These are phyloP conservation scores for Lipomyces yamadae DNA, from an alignment of 805 yeast genomes.

Conservation along the genomic window DNA sequence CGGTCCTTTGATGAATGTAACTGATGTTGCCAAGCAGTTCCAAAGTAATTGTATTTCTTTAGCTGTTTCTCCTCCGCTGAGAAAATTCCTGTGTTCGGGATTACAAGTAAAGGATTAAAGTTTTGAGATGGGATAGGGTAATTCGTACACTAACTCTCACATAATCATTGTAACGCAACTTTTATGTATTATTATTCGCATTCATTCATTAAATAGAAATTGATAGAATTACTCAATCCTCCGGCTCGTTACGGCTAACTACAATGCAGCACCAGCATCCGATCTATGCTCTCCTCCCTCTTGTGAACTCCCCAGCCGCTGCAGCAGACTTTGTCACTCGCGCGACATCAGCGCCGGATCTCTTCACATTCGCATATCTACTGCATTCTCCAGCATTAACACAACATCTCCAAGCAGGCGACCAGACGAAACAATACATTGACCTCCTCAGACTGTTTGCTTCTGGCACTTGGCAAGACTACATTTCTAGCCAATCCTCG, in stretches of 20 bases:
- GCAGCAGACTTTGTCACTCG: conserved; percentile 31
- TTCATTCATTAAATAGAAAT: background rate
- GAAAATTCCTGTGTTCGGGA: no score
- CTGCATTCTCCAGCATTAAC: conserved; percentile 10
- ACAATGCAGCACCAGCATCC: conserved; percentile 20
- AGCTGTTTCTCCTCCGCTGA: no score
- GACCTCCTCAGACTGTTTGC: conserved; percentile 27
- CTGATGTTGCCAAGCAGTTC: background rate
- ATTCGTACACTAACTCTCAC: background rate
- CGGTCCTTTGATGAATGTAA: background rate
- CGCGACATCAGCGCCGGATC: conserved; percentile 23
- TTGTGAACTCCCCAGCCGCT: conserved; percentile 25
- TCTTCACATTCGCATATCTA: conserved; percentile 18
- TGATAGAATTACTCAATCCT: background rate
- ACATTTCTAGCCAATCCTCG: conserved; percentile 5
- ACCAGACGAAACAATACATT: conserved; percentile 6
- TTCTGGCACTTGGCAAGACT: conserved; percentile 34
- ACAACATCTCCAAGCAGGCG: conserved; percentile 8
- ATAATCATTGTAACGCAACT: background rate
- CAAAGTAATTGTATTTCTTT: no score
- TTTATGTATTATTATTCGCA: background rate
- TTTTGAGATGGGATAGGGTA: background rate
- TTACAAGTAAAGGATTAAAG: background rate
- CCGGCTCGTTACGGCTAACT: background rate
- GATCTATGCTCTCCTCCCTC: conserved; percentile 27